Evolutionary conservation across 2,329 filamentous ascomycete genomes (phyloP).

Genomic region (Hymenotorrendiella dingleyae): DNA sequence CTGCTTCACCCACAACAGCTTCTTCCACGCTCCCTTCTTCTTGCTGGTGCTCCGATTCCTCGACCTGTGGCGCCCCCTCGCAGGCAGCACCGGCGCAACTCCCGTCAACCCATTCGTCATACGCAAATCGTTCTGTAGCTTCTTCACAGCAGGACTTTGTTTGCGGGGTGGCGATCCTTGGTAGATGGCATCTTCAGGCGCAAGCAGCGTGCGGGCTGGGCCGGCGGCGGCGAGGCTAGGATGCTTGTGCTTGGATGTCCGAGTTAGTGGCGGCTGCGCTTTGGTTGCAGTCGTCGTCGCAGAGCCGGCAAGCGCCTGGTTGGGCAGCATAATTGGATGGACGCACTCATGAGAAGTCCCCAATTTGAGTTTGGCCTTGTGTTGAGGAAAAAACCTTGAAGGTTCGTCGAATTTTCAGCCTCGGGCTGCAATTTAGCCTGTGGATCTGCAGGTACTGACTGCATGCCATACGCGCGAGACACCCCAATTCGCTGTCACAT

Average conservation of each 20-base stretch:
- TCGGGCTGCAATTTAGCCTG: too few relatives aligned
- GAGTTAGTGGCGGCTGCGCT: constrained; percentile 20
- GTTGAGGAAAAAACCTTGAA: too few relatives aligned
- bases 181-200: constrained; percentile 79
- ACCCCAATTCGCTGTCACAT: too few relatives aligned
- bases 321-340: constrained; percentile 27
- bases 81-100: constrained; percentile 10
- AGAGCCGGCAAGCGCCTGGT: constrained; percentile 20
- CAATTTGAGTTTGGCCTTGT: too few relatives aligned
- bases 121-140: constrained; percentile 37
- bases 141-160: constrained; percentile 33
- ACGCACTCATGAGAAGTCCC: constrained; percentile 17
- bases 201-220: constrained; percentile 60
- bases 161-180: constrained; percentile 53
- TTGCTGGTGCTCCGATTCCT: constrained; percentile 46
- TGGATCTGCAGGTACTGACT: too few relatives aligned
- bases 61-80: constrained; percentile 24
- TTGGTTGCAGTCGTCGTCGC: constrained; percentile 13
- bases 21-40: constrained; percentile 78
- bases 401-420: too few relatives aligned
- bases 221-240: constrained; percentile 15
- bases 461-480: too few relatives aligned
- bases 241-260: constrained; percentile 24
- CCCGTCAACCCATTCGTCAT: constrained; percentile 23
- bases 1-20: constrained; percentile 96